Base-by-base conservation (phyloP, 495 filamentous ascomycete genomes). In the Jackrogersella minutella region DNA sequence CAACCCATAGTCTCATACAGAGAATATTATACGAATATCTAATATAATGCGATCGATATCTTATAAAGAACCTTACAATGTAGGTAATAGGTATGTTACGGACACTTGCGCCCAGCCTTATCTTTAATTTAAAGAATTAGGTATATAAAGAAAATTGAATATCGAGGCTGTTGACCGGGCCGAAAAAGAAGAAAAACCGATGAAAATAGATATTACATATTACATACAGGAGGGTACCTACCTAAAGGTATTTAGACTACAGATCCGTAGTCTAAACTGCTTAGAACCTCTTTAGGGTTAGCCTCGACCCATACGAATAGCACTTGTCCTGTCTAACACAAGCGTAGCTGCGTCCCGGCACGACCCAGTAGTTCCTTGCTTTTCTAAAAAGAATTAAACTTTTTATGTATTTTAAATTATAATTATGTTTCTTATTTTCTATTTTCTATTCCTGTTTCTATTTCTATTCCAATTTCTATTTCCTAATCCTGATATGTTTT, bases 91-190 rank as follows among this genome's bases (percentile, higher is more conserved):
- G n/a, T n/a, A n/a, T n/a, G n/a, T n/a, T n/a, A n/a, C n/a, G n/a
- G n/a, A n/a, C n/a, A n/a, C 30, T 51, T 7, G 36, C 16, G 66
- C 66, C 60, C 44, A 69, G 66, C 66, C 56, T 56, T 69, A 69
- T 53, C 40, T 61, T 51, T 61, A 61, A 61, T 69, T 64, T 56
- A 30, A 52, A 54, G 56, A 60, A 47, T 47, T 54, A 62, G n/a
- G n/a, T n/a, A n/a, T n/a, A n/a, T n/a, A n/a, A n/a, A n/a, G 59
- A 56, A 44, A 54, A 63, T 41, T 4, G 34, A 60, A 64, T 51
- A 60, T 69, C 59, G 33, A 64, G 22, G 36, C 39, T 58, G 49
- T 37, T 64, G 40, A 30, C 59, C 66, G 66, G 66, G 24, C 66
- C 66, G 66, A 69, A 51, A 64, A 31, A 59, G 50, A 41, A 46